Conservation (phyloP, 2,329 filamentous ascomycete species). For the Aspergillus novofumigatus region DNA sequence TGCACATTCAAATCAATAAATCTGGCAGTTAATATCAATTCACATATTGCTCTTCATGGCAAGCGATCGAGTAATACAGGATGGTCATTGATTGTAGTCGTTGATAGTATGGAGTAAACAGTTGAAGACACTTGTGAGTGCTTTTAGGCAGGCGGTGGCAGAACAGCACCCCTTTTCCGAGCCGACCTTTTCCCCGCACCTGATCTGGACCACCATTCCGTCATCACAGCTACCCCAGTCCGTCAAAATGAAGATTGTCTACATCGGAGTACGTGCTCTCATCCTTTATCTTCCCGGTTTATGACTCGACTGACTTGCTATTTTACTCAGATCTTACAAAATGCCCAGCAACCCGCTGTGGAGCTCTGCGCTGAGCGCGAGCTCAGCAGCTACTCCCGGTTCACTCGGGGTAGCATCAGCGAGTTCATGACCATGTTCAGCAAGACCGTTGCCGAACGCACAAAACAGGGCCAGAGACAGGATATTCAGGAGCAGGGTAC, state of each 20-base stretch:
- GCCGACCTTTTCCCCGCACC: background rate
- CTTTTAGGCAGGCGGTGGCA: background rate
- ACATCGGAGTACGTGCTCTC: constrained; percentile 67
- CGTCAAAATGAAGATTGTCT: constrained; percentile 75
- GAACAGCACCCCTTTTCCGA: background rate
- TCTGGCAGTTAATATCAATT: background rate
- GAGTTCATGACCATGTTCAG: constrained; percentile 81
- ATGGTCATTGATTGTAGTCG: background rate
- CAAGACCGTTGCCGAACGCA: constrained; percentile 83
- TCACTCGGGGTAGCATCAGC: constrained; percentile 60
- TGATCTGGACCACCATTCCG: background rate
- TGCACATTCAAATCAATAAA: no score
- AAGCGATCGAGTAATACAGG: background rate
- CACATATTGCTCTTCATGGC: background rate
- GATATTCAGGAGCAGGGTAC: constrained; percentile 60
- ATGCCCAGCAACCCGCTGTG: constrained; percentile 69
- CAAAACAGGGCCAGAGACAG: constrained; percentile 73
- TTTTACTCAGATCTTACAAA: constrained; percentile 66
- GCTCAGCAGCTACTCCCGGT: constrained; percentile 71
- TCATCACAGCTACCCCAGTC: constrained; percentile 6
- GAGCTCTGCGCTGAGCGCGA: constrained; percentile 76
- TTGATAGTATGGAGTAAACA: no score
- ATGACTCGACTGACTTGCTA: background rate
- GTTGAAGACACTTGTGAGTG: no score
- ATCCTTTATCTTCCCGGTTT: background rate